These are phyloP conservation scores for Thalassiosira mediterranea DNA, from an alignment of 352 stramenopile genomes.

Conservation along the genomic window DNA sequence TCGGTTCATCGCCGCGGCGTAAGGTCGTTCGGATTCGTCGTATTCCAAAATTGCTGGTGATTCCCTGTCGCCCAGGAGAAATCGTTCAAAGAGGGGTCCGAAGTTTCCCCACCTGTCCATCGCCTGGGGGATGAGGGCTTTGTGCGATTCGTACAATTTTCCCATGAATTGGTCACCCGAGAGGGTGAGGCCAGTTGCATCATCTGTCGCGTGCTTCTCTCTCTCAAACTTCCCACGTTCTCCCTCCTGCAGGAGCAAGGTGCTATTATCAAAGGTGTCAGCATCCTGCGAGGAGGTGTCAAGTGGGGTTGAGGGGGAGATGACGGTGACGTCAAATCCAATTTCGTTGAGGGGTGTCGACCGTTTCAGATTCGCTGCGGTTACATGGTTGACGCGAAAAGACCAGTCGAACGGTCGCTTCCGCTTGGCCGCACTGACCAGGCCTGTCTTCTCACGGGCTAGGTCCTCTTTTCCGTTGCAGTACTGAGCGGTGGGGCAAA, in stretches of 20 bases:
- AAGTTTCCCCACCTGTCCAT: slow-evolving; percentile 3
- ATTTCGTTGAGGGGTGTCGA: background rate
- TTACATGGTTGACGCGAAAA: slow-evolving; percentile 9
- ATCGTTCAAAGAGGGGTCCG: background rate
- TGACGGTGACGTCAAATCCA: slow-evolving; percentile 14
- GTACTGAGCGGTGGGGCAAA: too few species aligned
- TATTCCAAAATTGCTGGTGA: too few species aligned
- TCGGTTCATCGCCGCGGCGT: too few species aligned
- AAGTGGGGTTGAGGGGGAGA: slow-evolving; percentile 1
- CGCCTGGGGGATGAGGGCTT: slow-evolving; percentile 1
- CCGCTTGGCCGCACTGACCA: background rate
- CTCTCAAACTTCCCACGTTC: background rate
- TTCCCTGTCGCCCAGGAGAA: slow-evolving; percentile 5
- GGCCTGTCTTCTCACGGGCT: too few species aligned
- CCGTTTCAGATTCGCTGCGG: background rate
- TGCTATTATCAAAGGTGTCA: background rate
- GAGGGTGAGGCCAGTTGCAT: background rate
- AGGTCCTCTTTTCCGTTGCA: background rate
- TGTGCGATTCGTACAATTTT: background rate
- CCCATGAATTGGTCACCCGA: slow-evolving; percentile 1
- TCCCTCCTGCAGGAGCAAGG: background rate
- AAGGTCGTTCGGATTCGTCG: too few species aligned
- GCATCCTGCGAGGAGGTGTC: background rate
- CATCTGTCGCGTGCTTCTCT: background rate
- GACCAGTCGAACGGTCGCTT: slow-evolving; percentile 1